Evolutionary conservation across 352 stramenopile genomes (phyloP).

Genomic region (Phytophthora crassamura): DNA sequence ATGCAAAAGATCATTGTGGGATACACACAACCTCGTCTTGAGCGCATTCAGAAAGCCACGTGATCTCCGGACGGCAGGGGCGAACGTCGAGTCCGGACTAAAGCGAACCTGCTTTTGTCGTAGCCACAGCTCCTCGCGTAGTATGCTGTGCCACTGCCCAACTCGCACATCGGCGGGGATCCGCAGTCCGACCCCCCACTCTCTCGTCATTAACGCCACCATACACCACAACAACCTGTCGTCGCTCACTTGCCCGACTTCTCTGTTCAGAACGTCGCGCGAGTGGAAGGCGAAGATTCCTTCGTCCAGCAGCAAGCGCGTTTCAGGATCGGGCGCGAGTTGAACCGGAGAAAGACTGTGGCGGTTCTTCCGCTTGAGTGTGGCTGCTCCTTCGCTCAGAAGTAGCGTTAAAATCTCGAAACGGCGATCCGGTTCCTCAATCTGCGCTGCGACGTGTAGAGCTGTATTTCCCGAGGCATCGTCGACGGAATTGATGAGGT

Average conservation of each 20-base stretch:
- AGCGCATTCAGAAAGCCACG: conserved; percentile 71
- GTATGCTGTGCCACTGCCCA: conserved; percentile 61
- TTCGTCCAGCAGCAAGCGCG: conserved; percentile 37
- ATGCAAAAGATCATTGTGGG: conserved; percentile 18
- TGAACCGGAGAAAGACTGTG: conserved; percentile 62
- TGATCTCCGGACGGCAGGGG: conserved; percentile 47
- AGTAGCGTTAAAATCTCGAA: conserved; percentile 56
- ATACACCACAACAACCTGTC: conserved; percentile 65
- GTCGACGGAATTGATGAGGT: conserved; percentile 68
- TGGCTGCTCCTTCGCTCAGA: conserved; percentile 63
- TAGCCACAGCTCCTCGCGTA: conserved; percentile 69
- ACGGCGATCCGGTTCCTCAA: conserved; percentile 56
- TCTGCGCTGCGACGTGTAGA: conserved; percentile 58
- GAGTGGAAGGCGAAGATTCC: conserved; percentile 65
- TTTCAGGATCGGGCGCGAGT: conserved; percentile 41
- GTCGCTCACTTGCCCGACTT: conserved; percentile 4
- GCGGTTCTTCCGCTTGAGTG: conserved; percentile 49
- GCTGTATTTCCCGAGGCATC: conserved; percentile 59
- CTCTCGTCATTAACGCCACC: conserved; percentile 56
- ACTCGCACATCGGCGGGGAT: conserved; percentile 44
- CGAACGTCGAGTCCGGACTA: conserved; percentile 49
- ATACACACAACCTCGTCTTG: conserved; percentile 41
- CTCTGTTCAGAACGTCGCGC: conserved; percentile 12
- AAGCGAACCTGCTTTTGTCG: conserved; percentile 64
- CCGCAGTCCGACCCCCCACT: conserved; percentile 46